Evolutionary conservation across 2,329 filamentous ascomycete genomes (phyloP).

Genomic region (Emericellopsis cladophorae): DNA sequence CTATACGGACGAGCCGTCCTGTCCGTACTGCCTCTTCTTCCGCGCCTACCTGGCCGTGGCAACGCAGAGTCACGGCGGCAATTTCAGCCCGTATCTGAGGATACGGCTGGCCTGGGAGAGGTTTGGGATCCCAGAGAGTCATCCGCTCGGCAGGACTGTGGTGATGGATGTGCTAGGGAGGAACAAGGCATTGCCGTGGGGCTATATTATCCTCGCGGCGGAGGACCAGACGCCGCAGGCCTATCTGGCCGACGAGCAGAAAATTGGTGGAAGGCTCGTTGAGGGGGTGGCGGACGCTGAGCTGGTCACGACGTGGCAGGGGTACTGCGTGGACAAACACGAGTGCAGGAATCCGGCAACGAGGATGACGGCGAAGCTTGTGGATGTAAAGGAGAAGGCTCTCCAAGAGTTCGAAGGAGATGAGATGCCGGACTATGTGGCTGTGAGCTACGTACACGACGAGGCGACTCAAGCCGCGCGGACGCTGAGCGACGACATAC

Average conservation of each 20-base stretch:
- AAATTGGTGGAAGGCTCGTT: conserved; percentile 18
- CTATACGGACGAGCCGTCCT: conserved; percentile 5
- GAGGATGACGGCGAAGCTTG: conserved; percentile 5
- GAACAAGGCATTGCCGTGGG: conserved; percentile 21
- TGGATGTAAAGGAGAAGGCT: conserved; percentile 13
- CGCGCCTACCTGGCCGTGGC: conserved; percentile 17
- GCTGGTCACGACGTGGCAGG: conserved; percentile 19
- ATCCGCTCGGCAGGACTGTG: conserved; percentile 19
- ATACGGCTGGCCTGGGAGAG: conserved; percentile 24
- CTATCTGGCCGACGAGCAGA: conserved; percentile 3
- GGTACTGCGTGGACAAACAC: conserved; percentile 19
- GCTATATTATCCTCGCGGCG: conserved; percentile 18
- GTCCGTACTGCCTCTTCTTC: conserved; percentile 26
- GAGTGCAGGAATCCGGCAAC: not conserved
- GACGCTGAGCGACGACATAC: conserved; percentile 7
- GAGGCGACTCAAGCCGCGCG: conserved; percentile 1
- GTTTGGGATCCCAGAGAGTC: conserved; percentile 21
- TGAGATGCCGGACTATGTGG: conserved; percentile 14
- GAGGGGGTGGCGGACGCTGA: conserved; percentile 13
- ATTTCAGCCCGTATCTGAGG: conserved; percentile 23
- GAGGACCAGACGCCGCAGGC: conserved; percentile 6
- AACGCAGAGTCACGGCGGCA: conserved; percentile 13
- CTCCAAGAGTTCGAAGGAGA: too few species aligned
- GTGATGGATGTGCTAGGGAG: conserved; percentile 22
- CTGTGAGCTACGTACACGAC: conserved; percentile 21